phyloP scores from a whole-genome alignment of 371 early-diverging fungal genomes.

The Rhizomucor miehei region DNA sequence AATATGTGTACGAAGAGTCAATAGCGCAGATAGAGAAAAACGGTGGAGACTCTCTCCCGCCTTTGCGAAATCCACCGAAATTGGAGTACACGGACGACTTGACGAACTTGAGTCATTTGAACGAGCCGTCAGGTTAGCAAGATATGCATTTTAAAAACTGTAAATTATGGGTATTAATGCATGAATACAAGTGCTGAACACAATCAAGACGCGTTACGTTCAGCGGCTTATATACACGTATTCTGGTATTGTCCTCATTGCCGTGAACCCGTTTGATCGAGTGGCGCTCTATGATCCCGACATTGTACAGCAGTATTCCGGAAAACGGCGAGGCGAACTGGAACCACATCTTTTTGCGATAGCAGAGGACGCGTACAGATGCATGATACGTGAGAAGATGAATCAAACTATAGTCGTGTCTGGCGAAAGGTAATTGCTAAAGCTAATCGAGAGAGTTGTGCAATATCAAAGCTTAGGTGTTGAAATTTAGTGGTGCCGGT shows the following conservation, averaged over 20 bases:
- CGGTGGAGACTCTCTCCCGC: conserved; percentile 73
- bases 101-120: conserved; percentile 87
- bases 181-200: conserved; percentile 71
- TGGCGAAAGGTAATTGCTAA: conserved; percentile 76
- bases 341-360: conserved; percentile 98
- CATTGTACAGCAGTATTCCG: conserved; percentile 84
- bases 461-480: background rate
- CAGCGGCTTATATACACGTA: conserved; percentile 96
- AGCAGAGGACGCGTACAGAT: conserved; percentile 95
- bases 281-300: conserved; percentile 86
- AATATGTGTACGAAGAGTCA: conserved; percentile 71
- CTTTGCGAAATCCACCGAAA: conserved; percentile 86
- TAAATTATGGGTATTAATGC: background rate
- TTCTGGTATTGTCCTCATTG: conserved; percentile 97
- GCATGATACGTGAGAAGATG: conserved; percentile 81
- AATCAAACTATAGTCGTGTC: conserved; percentile 98
- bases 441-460: background rate
- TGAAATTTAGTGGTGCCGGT: conserved; percentile 70
- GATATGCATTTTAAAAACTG: background rate
- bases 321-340: conserved; percentile 86
- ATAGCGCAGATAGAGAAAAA: conserved; percentile 62
- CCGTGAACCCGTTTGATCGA: conserved; percentile 96
- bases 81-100: conserved; percentile 91
- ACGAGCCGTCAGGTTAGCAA: conserved; percentile 78
- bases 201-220: conserved; percentile 82